A percentile compares a stretch with the other conserved stretches of the same genome.
Evolutionary conservation across 371 early-diverging fungal genomes (phyloP).

Genomic region (Mucor ambiguus): DNA sequence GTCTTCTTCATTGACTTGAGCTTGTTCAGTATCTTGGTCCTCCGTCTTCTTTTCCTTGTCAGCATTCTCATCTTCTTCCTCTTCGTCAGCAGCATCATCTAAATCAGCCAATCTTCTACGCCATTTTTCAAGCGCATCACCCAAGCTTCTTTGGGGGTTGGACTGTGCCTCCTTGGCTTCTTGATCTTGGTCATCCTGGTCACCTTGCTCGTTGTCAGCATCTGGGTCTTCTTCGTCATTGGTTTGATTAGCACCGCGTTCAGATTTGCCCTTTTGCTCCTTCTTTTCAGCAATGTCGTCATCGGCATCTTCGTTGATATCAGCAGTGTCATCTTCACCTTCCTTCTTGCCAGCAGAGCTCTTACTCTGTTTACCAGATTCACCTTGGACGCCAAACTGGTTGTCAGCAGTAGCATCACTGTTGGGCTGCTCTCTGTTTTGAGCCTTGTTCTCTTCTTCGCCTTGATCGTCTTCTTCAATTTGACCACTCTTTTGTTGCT

Average conservation of each 20-base stretch:
- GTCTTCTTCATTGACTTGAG: constrained; percentile 60
- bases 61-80: constrained; percentile 52
- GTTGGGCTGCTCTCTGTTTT: constrained; percentile 52
- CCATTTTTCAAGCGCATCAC: constrained; percentile 92
- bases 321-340: constrained; percentile 43
- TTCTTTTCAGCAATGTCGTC: constrained; percentile 32
- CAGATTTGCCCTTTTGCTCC: constrained; percentile 44
- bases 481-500: constrained; percentile 39
- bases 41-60: constrained; percentile 49
- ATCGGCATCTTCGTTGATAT: constrained; percentile 33
- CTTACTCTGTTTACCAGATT: constrained; percentile 59
- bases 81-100: constrained; percentile 52
- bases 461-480: constrained; percentile 43
- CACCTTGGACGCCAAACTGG: constrained; percentile 73
- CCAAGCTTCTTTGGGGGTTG: constrained; percentile 82
- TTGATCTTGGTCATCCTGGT: constrained; percentile 22
- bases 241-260: constrained; percentile 46
- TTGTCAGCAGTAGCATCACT: constrained; percentile 57
- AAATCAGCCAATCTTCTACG: constrained; percentile 77
- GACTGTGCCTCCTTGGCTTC: constrained; percentile 40
- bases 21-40: constrained; percentile 49
- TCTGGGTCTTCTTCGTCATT: constrained; percentile 40
- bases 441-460: constrained; percentile 37
- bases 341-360: constrained; percentile 56
- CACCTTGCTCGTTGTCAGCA: constrained; percentile 19